These are phyloP conservation scores for Candida maesae DNA, from an alignment of 805 yeast genomes.

Conservation along the genomic window DNA sequence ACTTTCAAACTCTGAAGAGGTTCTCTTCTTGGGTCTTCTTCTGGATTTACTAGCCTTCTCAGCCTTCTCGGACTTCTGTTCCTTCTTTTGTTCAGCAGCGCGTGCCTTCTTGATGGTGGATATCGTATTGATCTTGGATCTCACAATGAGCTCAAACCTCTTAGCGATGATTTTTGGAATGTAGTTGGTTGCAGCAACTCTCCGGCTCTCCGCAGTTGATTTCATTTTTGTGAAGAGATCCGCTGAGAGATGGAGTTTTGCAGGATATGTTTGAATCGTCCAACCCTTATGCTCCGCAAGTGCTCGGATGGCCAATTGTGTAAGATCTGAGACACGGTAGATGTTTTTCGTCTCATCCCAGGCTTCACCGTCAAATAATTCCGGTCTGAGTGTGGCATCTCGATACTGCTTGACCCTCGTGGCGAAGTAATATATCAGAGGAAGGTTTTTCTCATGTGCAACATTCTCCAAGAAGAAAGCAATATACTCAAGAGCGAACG, in stretches of 20 bases:
- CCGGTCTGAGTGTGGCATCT: constrained; percentile 39
- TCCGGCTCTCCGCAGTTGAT: constrained; percentile 54
- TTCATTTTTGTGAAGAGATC: constrained; percentile 67
- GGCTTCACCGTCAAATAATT: constrained; percentile 29
- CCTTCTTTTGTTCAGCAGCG: constrained; percentile 4
- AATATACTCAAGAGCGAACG: constrained; percentile 57
- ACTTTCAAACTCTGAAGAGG: constrained; percentile 18
- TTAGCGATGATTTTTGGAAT: constrained; percentile 45
- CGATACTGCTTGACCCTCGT: constrained; percentile 76
- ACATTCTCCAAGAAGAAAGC: constrained; percentile 56
- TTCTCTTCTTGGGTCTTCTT: constrained; percentile 5
- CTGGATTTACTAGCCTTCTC: constrained; percentile 12
- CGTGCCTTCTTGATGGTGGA: constrained; percentile 18
- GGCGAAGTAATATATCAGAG: constrained; percentile 70
- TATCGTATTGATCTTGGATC: constrained; percentile 30
- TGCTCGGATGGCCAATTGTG: constrained; percentile 62
- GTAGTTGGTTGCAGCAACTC: constrained; percentile 49
- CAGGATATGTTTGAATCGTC: constrained; percentile 80
- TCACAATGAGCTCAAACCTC: constrained; percentile 33
- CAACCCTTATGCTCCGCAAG: constrained; percentile 57
- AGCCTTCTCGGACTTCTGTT: constrained; percentile 18
- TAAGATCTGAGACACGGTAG: constrained; percentile 67
- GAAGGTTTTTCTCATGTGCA: constrained; percentile 62
- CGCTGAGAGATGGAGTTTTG: constrained; percentile 62
- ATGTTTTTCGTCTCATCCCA: constrained; percentile 33